These are phyloP conservation scores for Discostella stelligeroides DNA, from an alignment of 108 stramenopile genomes.

Conservation along the genomic window DNA sequence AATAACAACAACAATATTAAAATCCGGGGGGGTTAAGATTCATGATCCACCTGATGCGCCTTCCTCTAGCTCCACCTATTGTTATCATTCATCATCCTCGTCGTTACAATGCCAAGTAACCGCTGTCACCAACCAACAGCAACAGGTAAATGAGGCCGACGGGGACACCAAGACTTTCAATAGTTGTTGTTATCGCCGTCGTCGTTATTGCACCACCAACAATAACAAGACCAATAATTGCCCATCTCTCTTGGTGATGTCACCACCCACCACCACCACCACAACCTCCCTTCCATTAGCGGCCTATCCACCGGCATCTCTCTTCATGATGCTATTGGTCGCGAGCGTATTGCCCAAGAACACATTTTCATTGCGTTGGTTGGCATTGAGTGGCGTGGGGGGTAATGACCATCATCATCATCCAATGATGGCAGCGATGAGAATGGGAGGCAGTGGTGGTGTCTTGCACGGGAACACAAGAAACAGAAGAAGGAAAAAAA, in stretches of 20 bases:
- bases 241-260: neutral
- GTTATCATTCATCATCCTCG: too few species aligned
- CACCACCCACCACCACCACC: conserved; percentile 12
- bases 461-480: neutral
- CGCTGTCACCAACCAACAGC: too few species aligned
- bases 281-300: conserved; percentile 20
- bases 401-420: neutral
- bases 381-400: conserved; percentile 26
- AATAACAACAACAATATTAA: too few species aligned
- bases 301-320: conserved; percentile 21
- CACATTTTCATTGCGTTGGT: conserved; percentile 42
- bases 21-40: too few species aligned
- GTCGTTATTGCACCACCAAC: neutral
- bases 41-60: too few species aligned
- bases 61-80: too few species aligned
- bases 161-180: too few species aligned
- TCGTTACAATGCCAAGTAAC: too few species aligned
- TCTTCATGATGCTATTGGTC: conserved; percentile 28
- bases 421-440: too few species aligned
- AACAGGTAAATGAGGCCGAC: too few species aligned
- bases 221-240: neutral
- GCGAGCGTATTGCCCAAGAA: conserved; percentile 36
- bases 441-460: too few species aligned
- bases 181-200: too few species aligned
- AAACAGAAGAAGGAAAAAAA: neutral